Base-by-base conservation (phyloP, 2,329 filamentous ascomycete species). In the Colletotrichum caudatum region DNA sequence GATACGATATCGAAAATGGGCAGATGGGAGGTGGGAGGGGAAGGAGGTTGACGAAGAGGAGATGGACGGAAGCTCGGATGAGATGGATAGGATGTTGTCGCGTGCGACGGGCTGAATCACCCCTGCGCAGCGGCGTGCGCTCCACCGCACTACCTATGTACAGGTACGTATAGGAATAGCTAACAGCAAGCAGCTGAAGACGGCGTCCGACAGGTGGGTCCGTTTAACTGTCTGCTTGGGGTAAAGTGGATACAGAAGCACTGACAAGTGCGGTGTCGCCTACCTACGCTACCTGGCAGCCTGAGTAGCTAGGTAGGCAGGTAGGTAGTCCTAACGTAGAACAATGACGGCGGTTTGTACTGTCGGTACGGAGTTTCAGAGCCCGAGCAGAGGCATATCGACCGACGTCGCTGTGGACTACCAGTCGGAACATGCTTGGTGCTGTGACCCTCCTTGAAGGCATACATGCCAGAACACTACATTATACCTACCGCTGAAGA, bases 31-130 rank as follows among this genome's bases (percentile, higher is more conserved):
- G 50, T 20, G 37, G 18, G 26, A 64, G 61, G 50, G 33, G 33
- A 14, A 20, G 37, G 46, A 33, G 44, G 29, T n/a, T 16, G 48
- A 41, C 12, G 50, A 64, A 53, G 35, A 54, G 61, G 50, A 64
- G 39, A 56, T 29, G 50, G 26, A 35, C 61, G 61, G 61, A 64
- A 56, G 61, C 61, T 64, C 61, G 61, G 61, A 64, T 64, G 48
- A 37, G 48, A 56, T 64, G 50, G 61, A 46, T 41, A 26, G 61
- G 35, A 12, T 54, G 37, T 64, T 54, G 61, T 64, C 50, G 61
- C 61, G 37, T 64, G 61, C 26, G 18, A 53, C 54, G 12, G 54
- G 35, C 39, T 60, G 58, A 60, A 26, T 48, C 58, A 41, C 41
- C 35, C 33, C 29, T 48, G 18, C 60, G 35, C 37, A 63, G 48